Base-by-base conservation (phyloP, 228 moss, liverwort and hornwort genomes). In the Sphagnum fallax region DNA sequence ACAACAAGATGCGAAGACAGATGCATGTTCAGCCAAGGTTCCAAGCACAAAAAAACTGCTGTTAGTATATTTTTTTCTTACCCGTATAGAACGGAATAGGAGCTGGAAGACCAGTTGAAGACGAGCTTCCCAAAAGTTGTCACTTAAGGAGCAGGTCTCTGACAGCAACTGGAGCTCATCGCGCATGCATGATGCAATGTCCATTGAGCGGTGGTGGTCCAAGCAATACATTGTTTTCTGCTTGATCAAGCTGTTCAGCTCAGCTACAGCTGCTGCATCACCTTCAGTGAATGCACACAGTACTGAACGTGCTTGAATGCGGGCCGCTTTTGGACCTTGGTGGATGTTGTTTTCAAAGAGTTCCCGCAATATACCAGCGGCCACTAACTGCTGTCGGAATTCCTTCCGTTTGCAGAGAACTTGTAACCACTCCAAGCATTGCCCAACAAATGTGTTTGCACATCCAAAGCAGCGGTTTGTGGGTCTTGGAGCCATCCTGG, bases 131-230 rank as follows among this genome's bases (percentile, higher is more conserved):
- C 94, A 94, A 62, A 84, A 89, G 65, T 94, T 89, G 83, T 98
- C 98, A 66, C 75, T 75, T 61, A 98, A 69, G 50, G 98, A 90
- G 64, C 89, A 90, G 9, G 98, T 93, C 75, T 98, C 98, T 67
- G 98, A 92, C n/a, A 98, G 92, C 78, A 98, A 77, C 74, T 94
- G 98, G 51, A 98, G 98, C 66, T 98, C 98, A 84, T 98, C 98
- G 77, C 98, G 82, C 5, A 98, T 86, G 73, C 98, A 98, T 32
- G 92, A 88, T 50, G 98, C 90, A 60, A 98, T 91, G 75, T 98
- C 98, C 94, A 98, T 98, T 52, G 98, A 98, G 14, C 98, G 98
- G 74, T 98, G 98, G 77, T 98, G 98, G 60, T 98, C 94, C 81
- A 98, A 79, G 80, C 98, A 98, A 65, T 98, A 98, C 77, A 98